A percentile compares a stretch with the other conserved stretches of the same genome.
phyloP scores from a whole-genome alignment of 768 basidiomycete species.

The Rhodotorula diobovata region DNA sequence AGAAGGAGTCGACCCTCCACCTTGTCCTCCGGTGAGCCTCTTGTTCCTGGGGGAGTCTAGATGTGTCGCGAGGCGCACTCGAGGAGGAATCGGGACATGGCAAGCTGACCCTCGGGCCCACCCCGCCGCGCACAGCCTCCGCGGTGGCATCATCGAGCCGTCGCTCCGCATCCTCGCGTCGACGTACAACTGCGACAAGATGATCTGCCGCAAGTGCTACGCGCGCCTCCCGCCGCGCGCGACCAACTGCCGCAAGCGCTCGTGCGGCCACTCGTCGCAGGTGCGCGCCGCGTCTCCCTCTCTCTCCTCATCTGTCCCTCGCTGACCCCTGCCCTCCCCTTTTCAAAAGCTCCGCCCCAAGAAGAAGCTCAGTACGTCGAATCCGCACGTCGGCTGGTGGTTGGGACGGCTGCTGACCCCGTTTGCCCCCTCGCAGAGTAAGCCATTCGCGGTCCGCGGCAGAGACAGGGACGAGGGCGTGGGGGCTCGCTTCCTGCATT shows the following conservation, averaged over 20 bases:
- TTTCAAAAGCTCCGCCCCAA: conserved; percentile 59
- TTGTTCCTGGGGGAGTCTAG: not conserved
- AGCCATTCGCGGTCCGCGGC: too few relatives aligned
- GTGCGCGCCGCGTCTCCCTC: conserved; percentile 40
- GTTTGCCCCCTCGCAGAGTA: too few relatives aligned
- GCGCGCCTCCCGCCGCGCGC: conserved; percentile 98
- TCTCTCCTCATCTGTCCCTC: not conserved
- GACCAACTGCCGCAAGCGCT: conserved; percentile 96
- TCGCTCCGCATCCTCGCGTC: conserved; percentile 93
- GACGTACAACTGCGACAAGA: conserved; percentile 69
- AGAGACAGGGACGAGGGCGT: too few relatives aligned
- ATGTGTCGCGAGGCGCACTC: not conserved
- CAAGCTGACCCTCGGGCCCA: not conserved
- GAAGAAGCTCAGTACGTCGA: conserved; percentile 74
- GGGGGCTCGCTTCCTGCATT: too few relatives aligned
- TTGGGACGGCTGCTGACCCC: too few relatives aligned
- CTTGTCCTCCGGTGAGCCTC: conserved; percentile 66
- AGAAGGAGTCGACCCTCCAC: conserved; percentile 84
- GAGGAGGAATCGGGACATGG: not conserved
- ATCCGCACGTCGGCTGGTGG: not conserved
- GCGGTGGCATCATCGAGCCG: conserved; percentile 98
- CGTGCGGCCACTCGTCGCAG: conserved; percentile 61
- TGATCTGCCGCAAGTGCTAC: conserved; percentile 91
- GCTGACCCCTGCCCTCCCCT: conserved; percentile 3
- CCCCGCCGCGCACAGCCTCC: conserved; percentile 83